Conservation (phyloP, 2,329 filamentous ascomycete genomes). For the Podosphaera xanthii region DNA sequence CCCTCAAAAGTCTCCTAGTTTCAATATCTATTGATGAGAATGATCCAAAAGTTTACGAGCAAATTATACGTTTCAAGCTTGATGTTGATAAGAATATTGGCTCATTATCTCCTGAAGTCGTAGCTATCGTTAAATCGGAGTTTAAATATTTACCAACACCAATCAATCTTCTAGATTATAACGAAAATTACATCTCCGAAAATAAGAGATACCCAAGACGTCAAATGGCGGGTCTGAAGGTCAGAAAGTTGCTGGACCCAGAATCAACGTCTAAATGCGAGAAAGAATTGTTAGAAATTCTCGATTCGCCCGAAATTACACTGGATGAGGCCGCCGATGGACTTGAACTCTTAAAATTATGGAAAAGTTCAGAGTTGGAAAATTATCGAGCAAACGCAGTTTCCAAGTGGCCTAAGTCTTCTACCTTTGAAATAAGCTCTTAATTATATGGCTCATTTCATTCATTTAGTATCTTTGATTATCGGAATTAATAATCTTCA, state of each 20-base stretch:
- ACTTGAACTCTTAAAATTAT: slow-evolving; percentile 25
- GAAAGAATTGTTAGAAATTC: slow-evolving; percentile 34
- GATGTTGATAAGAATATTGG: slow-evolving; percentile 31
- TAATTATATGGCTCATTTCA: too few relatives aligned
- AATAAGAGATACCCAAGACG: slow-evolving; percentile 40
- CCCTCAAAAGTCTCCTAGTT: slow-evolving; percentile 63
- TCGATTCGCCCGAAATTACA: slow-evolving; percentile 27
- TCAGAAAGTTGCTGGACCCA: slow-evolving; percentile 32
- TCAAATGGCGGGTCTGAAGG: slow-evolving; percentile 38
- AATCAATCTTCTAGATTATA: slow-evolving; percentile 36
- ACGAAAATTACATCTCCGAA: slow-evolving; percentile 38
- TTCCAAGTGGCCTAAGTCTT: slow-evolving; percentile 20
- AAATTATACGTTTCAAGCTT: slow-evolving; percentile 45
- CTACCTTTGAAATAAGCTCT: too few relatives aligned
- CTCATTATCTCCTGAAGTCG: slow-evolving; percentile 40
- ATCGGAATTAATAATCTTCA: too few relatives aligned
- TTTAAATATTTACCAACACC: slow-evolving; percentile 38
- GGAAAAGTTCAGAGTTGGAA: slow-evolving; percentile 26
- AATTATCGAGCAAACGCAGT: slow-evolving; percentile 26
- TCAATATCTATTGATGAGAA: slow-evolving; percentile 44
- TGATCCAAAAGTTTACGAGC: slow-evolving; percentile 53
- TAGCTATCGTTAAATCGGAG: slow-evolving; percentile 44
- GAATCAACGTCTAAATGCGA: slow-evolving; percentile 33
- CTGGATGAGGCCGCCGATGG: slow-evolving; percentile 33
- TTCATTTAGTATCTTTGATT: too few relatives aligned